These are phyloP conservation scores for Aegilops tauschii DNA, from an alignment of 176 grass and related monocot genomes.

Conservation along the genomic window DNA sequence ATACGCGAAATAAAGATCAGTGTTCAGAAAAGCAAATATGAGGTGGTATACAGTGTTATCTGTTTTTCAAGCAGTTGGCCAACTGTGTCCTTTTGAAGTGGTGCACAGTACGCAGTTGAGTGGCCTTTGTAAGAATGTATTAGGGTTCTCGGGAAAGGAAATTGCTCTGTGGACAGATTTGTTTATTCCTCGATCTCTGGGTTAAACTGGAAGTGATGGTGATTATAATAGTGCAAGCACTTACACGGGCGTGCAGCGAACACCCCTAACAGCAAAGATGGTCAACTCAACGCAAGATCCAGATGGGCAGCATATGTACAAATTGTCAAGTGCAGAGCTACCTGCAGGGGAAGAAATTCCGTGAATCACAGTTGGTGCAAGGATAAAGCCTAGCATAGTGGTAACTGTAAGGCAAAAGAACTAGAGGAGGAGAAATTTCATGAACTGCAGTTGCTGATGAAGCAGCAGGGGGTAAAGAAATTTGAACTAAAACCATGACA, in stretches of 20 bases:
- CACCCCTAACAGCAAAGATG: slow-evolving; percentile 17
- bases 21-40: background rate
- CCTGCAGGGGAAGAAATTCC: background rate
- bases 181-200: slow-evolving; percentile 22
- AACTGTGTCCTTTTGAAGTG: too few relatives aligned
- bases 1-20: background rate
- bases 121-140: background rate
- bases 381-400: slow-evolving; percentile 4
- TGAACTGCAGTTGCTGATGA: background rate
- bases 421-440: background rate
- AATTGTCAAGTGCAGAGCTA: background rate
- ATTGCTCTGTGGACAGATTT: slow-evolving; percentile 11
- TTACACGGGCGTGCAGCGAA: slow-evolving; percentile 21
- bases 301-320: background rate
- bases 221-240: slow-evolving; percentile 13
- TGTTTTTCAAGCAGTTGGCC: too few relatives aligned
- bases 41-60: background rate
- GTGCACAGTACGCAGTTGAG: too few relatives aligned
- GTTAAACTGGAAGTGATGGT: slow-evolving; percentile 1
- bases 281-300: slow-evolving; percentile 35
- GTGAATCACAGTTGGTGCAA: background rate
- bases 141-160: slow-evolving; percentile 23
- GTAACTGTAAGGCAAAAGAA: background rate
- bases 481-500: too few relatives aligned
- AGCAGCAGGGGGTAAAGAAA: background rate